Conservation (phyloP, 2,329 filamentous ascomycete species). For the Scytalidium sp. region DNA sequence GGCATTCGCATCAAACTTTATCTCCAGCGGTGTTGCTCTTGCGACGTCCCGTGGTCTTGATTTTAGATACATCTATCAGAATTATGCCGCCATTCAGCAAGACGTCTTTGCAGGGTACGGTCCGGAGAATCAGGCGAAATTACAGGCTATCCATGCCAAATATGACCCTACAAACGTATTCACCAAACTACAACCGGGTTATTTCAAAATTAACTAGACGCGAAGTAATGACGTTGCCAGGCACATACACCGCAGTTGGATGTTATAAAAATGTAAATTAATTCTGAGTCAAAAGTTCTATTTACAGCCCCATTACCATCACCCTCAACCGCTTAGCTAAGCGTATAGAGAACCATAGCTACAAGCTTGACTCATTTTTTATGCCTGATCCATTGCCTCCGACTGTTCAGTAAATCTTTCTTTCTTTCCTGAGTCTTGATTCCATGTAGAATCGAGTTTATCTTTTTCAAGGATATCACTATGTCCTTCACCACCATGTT, state of each 20-base stretch:
- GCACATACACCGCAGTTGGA: too few species aligned
- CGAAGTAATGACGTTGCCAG: too few species aligned
- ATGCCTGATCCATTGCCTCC: not conserved
- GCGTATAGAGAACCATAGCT: too few species aligned
- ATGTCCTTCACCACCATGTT: too few species aligned
- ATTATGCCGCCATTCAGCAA: conserved; percentile 34
- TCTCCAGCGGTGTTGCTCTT: conserved; percentile 4
- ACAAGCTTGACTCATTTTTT: too few species aligned
- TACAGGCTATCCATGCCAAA: conserved; percentile 16
- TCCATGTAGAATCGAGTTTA: not conserved
- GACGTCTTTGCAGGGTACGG: conserved; percentile 34
- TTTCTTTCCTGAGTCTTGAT: not conserved
- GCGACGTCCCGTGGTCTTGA: conserved; percentile 8
- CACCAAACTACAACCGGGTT: conserved; percentile 17
- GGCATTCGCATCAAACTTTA: not conserved
- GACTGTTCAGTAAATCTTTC: not conserved
- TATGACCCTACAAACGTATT: conserved; percentile 27
- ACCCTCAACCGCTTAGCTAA: too few species aligned
- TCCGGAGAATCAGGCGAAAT: conserved; percentile 23
- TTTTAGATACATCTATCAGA: conserved; percentile 28
- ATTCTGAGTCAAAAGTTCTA: too few species aligned
- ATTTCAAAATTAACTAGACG: too few species aligned
- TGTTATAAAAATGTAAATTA: too few species aligned
- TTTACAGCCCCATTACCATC: too few species aligned
- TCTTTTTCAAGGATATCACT: not conserved